Conservation (phyloP, 2,329 filamentous ascomycete genomes). For the Fusarium xylarioides region DNA sequence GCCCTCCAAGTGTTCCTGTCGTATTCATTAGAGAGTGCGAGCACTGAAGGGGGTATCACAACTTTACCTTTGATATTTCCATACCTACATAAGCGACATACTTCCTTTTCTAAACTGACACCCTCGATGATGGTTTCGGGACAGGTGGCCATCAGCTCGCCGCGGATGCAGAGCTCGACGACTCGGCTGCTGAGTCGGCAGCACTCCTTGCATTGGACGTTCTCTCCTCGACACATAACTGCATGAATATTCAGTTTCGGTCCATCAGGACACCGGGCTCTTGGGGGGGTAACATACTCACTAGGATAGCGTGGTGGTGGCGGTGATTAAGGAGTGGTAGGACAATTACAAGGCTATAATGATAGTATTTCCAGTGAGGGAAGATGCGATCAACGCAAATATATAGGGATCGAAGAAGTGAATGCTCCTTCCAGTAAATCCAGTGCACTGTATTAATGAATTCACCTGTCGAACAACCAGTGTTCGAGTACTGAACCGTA, state of each 20-base stretch:
- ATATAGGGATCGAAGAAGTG: neutral
- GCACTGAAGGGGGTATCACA: constrained; percentile 1
- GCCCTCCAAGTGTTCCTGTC: constrained; percentile 15
- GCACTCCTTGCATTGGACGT: constrained; percentile 31
- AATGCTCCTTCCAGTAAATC: neutral
- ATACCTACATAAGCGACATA: constrained; percentile 17
- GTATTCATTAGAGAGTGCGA: constrained; percentile 5
- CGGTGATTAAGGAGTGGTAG: neutral
- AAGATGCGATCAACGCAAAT: neutral
- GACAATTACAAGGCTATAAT: neutral
- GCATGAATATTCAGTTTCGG: neutral
- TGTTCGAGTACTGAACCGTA: neutral
- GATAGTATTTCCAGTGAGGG: neutral
- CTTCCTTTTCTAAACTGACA: constrained; percentile 8
- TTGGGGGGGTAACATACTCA: neutral
- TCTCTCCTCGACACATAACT: constrained; percentile 31
- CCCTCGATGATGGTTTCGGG: constrained; percentile 24
- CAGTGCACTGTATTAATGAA: neutral
- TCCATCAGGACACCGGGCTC: neutral
- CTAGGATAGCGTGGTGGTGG: neutral
- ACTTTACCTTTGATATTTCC: neutral
- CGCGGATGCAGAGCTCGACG: constrained; percentile 22
- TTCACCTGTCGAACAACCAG: constrained; percentile 15
- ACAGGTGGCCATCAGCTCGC: constrained; percentile 13
- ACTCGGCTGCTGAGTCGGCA: constrained; percentile 5